Conservation (phyloP, 768 basidiomycete genomes). For the Leccinum obscurum region DNA sequence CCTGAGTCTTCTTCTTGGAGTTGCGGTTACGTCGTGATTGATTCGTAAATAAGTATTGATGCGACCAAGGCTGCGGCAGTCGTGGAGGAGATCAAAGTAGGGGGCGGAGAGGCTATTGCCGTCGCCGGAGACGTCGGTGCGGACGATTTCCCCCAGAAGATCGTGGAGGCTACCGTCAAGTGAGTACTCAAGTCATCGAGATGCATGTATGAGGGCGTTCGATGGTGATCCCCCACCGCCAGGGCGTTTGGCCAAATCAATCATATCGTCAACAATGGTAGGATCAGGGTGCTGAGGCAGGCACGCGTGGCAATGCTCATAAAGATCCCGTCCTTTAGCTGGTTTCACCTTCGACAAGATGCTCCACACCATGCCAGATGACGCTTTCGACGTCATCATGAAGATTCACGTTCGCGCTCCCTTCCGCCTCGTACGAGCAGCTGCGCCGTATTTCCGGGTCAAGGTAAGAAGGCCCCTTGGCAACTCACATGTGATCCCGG, state of each 20-base stretch:
- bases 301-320: background rate
- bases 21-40: background rate
- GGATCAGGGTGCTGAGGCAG: slow-evolving; percentile 9
- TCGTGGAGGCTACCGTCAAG: slow-evolving; percentile 75
- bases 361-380: slow-evolving; percentile 85
- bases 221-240: background rate
- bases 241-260: slow-evolving; percentile 85
- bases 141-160: slow-evolving; percentile 78
- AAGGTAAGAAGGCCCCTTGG: slow-evolving; percentile 43
- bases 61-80: slow-evolving; percentile 64
- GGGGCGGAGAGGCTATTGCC: slow-evolving; percentile 71
- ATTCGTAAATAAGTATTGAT: slow-evolving; percentile 57
- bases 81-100: slow-evolving; percentile 68
- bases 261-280: slow-evolving; percentile 82
- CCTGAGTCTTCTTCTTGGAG: background rate
- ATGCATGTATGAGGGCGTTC: background rate
- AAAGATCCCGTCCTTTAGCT: slow-evolving; percentile 36
- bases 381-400: slow-evolving; percentile 77
- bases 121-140: slow-evolving; percentile 82
- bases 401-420: slow-evolving; percentile 86
- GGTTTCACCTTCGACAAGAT: slow-evolving; percentile 86
- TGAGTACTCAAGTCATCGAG: slow-evolving; percentile 42
- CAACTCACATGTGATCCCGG: background rate
- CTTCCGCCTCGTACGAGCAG: slow-evolving; percentile 80
- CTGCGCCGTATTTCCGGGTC: slow-evolving; percentile 81